A percentile compares a stretch with the other conserved stretches of the same genome.
Evolutionary conservation across 179 eudicot species (phyloP).

Genomic region (Sideroxylon spinosum): DNA sequence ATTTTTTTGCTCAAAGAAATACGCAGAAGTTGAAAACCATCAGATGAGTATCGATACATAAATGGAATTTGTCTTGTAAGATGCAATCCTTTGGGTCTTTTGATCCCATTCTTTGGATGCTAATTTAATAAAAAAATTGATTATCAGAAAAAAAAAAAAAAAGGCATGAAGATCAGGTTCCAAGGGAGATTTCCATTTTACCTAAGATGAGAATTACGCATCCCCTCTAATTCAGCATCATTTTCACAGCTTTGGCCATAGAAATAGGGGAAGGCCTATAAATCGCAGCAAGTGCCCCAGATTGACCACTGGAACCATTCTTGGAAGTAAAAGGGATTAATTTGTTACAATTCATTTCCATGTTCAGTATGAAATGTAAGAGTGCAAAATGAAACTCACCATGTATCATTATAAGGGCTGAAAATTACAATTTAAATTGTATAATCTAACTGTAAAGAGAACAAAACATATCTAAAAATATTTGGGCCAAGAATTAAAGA

Average conservation of each 20-base stretch:
- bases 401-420: too few relatives aligned
- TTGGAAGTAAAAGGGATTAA: neutral
- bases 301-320: slow-evolving; percentile 33
- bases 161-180: slow-evolving; percentile 5
- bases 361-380: too few relatives aligned
- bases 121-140: too few relatives aligned
- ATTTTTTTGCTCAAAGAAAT: neutral
- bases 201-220: slow-evolving; percentile 85
- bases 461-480: neutral
- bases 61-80: neutral
- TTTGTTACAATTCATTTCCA: too few relatives aligned
- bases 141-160: neutral
- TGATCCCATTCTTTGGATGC: too few relatives aligned
- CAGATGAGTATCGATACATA: neutral
- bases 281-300: slow-evolving; percentile 53
- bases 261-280: slow-evolving; percentile 66
- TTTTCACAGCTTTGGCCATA: slow-evolving; percentile 81
- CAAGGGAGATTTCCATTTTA: slow-evolving; percentile 21
- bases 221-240: slow-evolving; percentile 80
- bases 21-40: neutral
- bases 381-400: too few relatives aligned
- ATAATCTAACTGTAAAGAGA: neutral
- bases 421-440: neutral
- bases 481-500: neutral
- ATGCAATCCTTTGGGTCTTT: too few relatives aligned